Evolutionary conservation across 2,329 filamentous ascomycete species (phyloP).

Genomic region (Leptographium procerum): DNA sequence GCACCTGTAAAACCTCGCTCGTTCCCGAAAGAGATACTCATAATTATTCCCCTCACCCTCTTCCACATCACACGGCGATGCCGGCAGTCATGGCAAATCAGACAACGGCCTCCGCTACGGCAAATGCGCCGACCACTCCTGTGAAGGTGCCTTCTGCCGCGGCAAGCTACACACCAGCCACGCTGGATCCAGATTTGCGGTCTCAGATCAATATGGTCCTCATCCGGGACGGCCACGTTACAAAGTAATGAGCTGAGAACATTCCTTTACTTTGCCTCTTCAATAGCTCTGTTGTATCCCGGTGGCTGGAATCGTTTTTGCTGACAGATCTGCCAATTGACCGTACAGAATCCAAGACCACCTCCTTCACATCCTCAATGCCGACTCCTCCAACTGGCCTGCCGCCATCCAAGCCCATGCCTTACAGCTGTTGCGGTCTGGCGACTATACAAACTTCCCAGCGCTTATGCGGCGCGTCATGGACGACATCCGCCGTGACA

Average conservation of each 20-base stretch:
- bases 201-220: constrained; percentile 51
- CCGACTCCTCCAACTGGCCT: constrained; percentile 51
- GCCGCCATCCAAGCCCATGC: constrained; percentile 48
- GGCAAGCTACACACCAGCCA: constrained; percentile 48
- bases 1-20: not conserved
- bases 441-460: constrained; percentile 48
- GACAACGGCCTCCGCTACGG: not conserved
- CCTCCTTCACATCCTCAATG: constrained; percentile 50
- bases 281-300: no score
- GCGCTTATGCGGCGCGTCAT: constrained; percentile 49
- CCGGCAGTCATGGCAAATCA: constrained; percentile 6
- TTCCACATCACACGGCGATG: not conserved
- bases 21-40: not conserved
- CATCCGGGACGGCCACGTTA: constrained; percentile 46
- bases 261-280: no score
- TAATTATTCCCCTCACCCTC: not conserved
- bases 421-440: constrained; percentile 46
- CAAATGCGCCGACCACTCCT: constrained; percentile 33
- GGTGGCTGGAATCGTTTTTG: no score
- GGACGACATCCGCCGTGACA: constrained; percentile 48
- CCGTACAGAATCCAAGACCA: constrained; percentile 48
- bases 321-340: not conserved
- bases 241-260: no score
- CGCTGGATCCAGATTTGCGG: constrained; percentile 48
- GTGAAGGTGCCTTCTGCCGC: constrained; percentile 50